A percentile compares a stretch with the other conserved stretches of the same genome.
phyloP scores from a whole-genome alignment of 805 yeast genomes.

The Wickerhamomyces queroliae region DNA sequence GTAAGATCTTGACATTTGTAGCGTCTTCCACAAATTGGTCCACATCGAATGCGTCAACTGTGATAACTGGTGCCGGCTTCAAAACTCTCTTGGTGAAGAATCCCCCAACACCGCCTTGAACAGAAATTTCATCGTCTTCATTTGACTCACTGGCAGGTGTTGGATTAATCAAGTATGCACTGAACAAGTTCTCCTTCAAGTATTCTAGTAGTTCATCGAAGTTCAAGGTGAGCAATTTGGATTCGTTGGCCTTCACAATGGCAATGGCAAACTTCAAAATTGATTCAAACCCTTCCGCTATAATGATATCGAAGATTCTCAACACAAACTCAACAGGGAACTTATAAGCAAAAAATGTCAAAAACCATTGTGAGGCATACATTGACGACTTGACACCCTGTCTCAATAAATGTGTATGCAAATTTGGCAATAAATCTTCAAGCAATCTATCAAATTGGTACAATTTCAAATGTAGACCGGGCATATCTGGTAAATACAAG shows the following conservation, averaged over 20 bases:
- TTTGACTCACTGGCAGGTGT: conserved; percentile 11
- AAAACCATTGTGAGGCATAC: conserved; percentile 98
- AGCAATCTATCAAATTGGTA: conserved; percentile 88
- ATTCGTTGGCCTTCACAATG: conserved; percentile 65
- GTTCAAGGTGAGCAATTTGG: conserved; percentile 47
- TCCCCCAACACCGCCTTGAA: conserved; percentile 5
- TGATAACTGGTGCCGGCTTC: conserved; percentile 7
- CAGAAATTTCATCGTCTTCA: conserved; percentile 23
- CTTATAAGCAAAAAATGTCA: conserved; percentile 91
- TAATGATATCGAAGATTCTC: conserved; percentile 80
- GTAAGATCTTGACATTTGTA: conserved; percentile 64
- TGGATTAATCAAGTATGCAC: conserved; percentile 46
- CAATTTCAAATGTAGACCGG: conserved; percentile 77
- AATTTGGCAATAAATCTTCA: conserved; percentile 68
- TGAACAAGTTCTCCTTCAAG: conserved; percentile 75
- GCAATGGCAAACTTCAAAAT: conserved; percentile 80
- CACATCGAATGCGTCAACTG: conserved; percentile 45
- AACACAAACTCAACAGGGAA: conserved; percentile 87
- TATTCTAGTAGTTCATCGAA: conserved; percentile 77
- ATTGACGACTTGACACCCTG: conserved; percentile 89
- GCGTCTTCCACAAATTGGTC: conserved; percentile 78
- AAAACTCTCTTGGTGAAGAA: conserved; percentile 7
- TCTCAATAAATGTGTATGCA: conserved; percentile 69
- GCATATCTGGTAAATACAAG: conserved; percentile 84
- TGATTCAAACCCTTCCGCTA: conserved; percentile 89